Base-by-base conservation (phyloP, 305 asterid species). In the Euphrasia arctica region DNA sequence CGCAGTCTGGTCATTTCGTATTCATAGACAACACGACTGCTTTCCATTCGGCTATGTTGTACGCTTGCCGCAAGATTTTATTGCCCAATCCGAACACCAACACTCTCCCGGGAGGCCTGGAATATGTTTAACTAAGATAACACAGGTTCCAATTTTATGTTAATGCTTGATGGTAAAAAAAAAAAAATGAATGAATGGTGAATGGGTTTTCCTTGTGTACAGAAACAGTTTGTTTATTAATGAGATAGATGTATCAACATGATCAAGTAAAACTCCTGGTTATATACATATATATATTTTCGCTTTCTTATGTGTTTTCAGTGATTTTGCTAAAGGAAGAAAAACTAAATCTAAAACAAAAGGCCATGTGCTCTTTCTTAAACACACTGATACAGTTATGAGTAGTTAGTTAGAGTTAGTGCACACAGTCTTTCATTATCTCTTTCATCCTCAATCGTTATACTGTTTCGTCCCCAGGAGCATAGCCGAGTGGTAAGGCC, bases 1-100 rank as follows among this genome's bases (percentile, higher is more conserved):
- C 78, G 72, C 84, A 90, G 97, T 87, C 79, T 51, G 97, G 97
- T 14, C 97, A 90, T 65, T 90, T 85, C 18, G 78, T 85, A 32
- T 90, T 90, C 64, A 77, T 90, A 18, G 96, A 87, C 65, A 84
- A 82, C 62, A 82, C 97, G 1, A 6, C 68, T 32, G 88, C 73
- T 41, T 90, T 87, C 78, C 95, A 87, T 72, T 90, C 95, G 0
- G 97, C 97, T 31, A 83, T 87, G 75, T 54, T 72, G 14, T 74
- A 90, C 69, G 95, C 89, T 55, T 83, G 92, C 70, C 87, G 97
- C 61, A 79, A 75, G 79, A 76, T 72, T 63, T 59, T 83, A 60
- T 59, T 83, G 28, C 74, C 78, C 0, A 71, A 78, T 18, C 74
- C 60, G 39, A 79, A 69, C 5, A 60, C 56, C 8, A 58, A 68